Conservation (phyloP, 805 yeast species). For the Cephaloascus fragrans region DNA sequence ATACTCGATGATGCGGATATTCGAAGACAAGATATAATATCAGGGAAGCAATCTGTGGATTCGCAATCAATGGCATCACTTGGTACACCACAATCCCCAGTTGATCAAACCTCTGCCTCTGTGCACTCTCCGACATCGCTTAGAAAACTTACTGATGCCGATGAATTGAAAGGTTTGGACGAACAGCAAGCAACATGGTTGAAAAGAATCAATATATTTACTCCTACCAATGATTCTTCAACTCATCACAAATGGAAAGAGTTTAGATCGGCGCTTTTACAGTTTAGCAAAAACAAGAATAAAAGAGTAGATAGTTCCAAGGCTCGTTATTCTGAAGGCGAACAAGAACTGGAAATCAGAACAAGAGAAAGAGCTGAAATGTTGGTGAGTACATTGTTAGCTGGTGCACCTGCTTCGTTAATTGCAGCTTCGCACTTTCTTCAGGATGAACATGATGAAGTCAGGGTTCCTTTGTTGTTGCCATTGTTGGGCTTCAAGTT, state of each 20-base stretch:
- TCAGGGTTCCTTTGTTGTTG: conserved; percentile 75
- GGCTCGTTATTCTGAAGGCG: background rate
- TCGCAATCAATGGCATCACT: background rate
- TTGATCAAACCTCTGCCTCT: too few relatives aligned
- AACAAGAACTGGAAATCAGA: background rate
- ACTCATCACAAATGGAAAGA: background rate
- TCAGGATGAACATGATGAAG: conserved; percentile 65
- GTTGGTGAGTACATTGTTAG: conserved; percentile 32
- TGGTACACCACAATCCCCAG: background rate
- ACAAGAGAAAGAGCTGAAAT: conserved; percentile 20
- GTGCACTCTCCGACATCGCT: background rate
- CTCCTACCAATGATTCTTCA: background rate
- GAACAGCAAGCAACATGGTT: background rate
- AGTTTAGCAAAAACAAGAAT: background rate
- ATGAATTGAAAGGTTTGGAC: background rate
- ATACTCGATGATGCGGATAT: background rate
- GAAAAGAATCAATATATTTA: background rate
- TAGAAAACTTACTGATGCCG: background rate
- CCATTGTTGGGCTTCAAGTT: conserved; percentile 64
- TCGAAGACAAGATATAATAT: background rate
- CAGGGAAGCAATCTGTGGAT: background rate
- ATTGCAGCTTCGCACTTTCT: conserved; percentile 66
- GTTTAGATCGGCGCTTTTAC: background rate
- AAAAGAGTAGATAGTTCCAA: background rate
- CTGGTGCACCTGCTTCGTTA: conserved; percentile 69